These are phyloP conservation scores for Candida freyschussii DNA, from an alignment of 1,139 yeast species.

Conservation along the genomic window DNA sequence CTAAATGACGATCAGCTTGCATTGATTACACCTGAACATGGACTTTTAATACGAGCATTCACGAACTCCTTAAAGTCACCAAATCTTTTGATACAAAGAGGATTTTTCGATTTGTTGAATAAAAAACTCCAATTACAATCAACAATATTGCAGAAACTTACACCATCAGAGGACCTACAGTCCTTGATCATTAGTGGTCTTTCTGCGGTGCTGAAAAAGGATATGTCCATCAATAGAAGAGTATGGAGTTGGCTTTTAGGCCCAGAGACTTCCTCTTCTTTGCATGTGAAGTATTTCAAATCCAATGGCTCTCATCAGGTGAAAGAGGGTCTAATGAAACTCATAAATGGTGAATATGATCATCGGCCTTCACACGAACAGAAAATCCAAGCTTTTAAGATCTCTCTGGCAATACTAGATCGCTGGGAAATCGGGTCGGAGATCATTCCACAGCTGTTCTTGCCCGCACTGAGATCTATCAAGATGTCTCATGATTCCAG, in stretches of 20 bases:
- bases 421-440: conserved; percentile 88
- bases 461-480: conserved; percentile 51
- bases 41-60: conserved; percentile 70
- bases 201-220: conserved; percentile 67
- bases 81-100: conserved; percentile 75
- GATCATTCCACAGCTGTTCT: conserved; percentile 64
- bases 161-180: conserved; percentile 50
- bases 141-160: conserved; percentile 45
- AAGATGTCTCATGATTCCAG: conserved; percentile 19
- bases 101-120: conserved; percentile 77
- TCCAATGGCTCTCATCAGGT: conserved; percentile 49
- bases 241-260: conserved; percentile 92
- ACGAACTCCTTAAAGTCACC: conserved; percentile 59
- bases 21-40: conserved; percentile 72
- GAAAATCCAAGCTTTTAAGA: conserved; percentile 51
- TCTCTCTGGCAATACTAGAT: conserved; percentile 73
- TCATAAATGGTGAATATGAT: conserved; percentile 36
- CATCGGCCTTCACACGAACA: conserved; percentile 26
- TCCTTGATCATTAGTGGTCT: conserved; percentile 60
- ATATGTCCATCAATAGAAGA: conserved; percentile 90
- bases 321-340: conserved; percentile 45
- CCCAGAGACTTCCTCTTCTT: conserved; percentile 35
- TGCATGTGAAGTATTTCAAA: conserved; percentile 49
- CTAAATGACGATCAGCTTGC: conserved; percentile 18
- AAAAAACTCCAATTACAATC: conserved; percentile 63